Evolutionary conservation across 805 yeast genomes (phyloP), one percentile per base, ranked within the genome.

Genomic region (Teunomyces atbi): DNA sequence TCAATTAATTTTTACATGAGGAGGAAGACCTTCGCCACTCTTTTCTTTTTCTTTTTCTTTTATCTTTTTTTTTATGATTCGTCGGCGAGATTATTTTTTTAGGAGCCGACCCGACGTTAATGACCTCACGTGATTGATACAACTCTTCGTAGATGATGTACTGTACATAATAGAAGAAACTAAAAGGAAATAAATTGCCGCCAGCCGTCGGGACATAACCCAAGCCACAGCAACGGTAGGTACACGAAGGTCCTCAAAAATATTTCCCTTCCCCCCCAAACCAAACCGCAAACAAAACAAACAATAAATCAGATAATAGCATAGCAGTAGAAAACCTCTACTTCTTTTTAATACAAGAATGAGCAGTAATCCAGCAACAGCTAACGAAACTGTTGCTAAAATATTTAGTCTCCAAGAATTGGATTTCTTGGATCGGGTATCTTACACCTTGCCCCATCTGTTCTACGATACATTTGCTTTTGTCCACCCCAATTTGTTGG

Each of bases 161-260:
- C 33, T 30, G 33, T 30, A 30, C 33, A n/a, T 30, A 30, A 30
- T 30, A 30, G 33, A 30, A 30, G 33, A 30, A 30, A 30, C 33
- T 29, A 30, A 2, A 30, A 6, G 7, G 4, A 23, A 23, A 23
- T 23, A 23, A 23, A 6, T 23, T 23, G 26, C 26, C 11, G 7
- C 8, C 26, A 23, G 11, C 11, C 26, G 26, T 23, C 26, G 26
- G 26, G 11, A 7, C 11, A 23, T 23, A 23, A 23, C 26, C 11
- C 11, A 23, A 10, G 11, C 4, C 26, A 7, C 26, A 30, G 18
- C 33, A 30, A 30, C 16, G 33, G 33, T 30, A 13, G 18, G 33
- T 10, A 30, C 33, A 30, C 33, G 33, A 23, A 23, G 7, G 11
- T 23, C 8, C 11, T 1, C 26, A 2, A 23, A 23, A 23, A 23